These are phyloP conservation scores for Talaromyces trachyspermus DNA, from an alignment of 495 filamentous ascomycete genomes.

Conservation along the genomic window DNA sequence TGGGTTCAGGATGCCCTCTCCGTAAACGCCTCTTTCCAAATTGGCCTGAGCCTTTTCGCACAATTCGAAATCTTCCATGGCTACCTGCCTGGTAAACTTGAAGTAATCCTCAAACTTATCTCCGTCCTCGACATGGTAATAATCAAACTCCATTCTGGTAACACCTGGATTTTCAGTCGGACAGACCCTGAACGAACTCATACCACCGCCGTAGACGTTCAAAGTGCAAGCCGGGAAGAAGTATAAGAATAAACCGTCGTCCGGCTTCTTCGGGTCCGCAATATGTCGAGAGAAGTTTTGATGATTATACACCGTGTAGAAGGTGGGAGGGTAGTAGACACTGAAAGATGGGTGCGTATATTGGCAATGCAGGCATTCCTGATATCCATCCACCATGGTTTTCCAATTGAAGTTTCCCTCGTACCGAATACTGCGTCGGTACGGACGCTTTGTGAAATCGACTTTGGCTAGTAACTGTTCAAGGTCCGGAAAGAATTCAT, in stretches of 20 bases:
- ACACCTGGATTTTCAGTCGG: conserved; percentile 45
- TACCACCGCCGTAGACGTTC: conserved; percentile 55
- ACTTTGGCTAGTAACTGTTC: conserved; percentile 44
- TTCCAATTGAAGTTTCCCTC: conserved; percentile 58
- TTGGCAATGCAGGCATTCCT: conserved; percentile 58
- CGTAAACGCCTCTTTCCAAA: conserved; percentile 47
- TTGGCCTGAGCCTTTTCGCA: conserved; percentile 54
- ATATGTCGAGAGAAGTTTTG: conserved; percentile 53
- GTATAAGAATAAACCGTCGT: conserved; percentile 51
- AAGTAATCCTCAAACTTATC: conserved; percentile 54
- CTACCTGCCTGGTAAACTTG: conserved; percentile 53
- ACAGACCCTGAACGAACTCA: conserved; percentile 53
- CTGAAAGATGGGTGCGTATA: conserved; percentile 57
- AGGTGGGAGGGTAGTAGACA: conserved; percentile 50
- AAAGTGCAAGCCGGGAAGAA: conserved; percentile 57
- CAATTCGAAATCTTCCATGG: conserved; percentile 52
- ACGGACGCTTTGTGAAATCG: conserved; percentile 50
- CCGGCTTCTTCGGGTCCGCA: conserved; percentile 46
- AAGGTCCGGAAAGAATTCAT: conserved; percentile 49
- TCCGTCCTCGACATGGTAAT: conserved; percentile 46
- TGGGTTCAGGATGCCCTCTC: conserved; percentile 52
- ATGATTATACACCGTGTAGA: conserved; percentile 50
- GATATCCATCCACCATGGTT: conserved; percentile 58
- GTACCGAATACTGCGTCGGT: conserved; percentile 49
- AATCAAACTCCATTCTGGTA: conserved; percentile 57